Percentiles rank a stretch among this genome's conserved stretches.
phyloP scores from a whole-genome alignment of 2,329 filamentous ascomycete species.

The Botrytis aclada region DNA sequence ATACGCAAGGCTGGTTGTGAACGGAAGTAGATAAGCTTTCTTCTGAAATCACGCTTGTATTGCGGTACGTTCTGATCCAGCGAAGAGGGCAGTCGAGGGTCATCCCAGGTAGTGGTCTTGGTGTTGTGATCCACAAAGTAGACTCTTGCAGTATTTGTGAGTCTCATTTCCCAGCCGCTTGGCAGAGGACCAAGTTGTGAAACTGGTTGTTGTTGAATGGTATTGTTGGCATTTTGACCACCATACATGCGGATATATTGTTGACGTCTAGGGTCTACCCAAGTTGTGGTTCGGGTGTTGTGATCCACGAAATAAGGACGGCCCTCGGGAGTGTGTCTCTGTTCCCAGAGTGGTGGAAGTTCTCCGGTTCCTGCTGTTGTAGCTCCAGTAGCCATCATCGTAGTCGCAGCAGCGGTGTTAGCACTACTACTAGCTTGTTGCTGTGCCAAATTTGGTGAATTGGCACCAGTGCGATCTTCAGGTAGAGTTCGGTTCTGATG shows the following conservation, averaged over 20 bases:
- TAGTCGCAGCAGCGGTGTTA: slow-evolving; percentile 55
- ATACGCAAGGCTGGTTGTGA: slow-evolving; percentile 96
- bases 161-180: slow-evolving; percentile 98
- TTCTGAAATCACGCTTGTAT: slow-evolving; percentile 97
- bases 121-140: slow-evolving; percentile 99
- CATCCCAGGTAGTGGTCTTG: slow-evolving; percentile 99
- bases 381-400: slow-evolving; percentile 92
- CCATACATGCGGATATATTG: slow-evolving; percentile 98
- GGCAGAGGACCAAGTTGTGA: slow-evolving; percentile 93
- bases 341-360: slow-evolving; percentile 93
- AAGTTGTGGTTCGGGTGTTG: slow-evolving; percentile 95
- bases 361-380: slow-evolving; percentile 94
- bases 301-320: slow-evolving; percentile 97
- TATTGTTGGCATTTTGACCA: slow-evolving; percentile 81
- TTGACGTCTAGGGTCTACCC: slow-evolving; percentile 95
- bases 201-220: slow-evolving; percentile 94
- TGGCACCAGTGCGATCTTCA: slow-evolving; percentile 91
- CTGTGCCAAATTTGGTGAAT: slow-evolving; percentile 73
- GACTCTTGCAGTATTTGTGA: slow-evolving; percentile 95
- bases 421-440: slow-evolving; percentile 40
- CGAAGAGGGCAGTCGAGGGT: slow-evolving; percentile 90
- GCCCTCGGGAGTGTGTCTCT: slow-evolving; percentile 91
- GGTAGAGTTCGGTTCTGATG: slow-evolving; percentile 95
- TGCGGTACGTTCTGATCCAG: slow-evolving; percentile 97
- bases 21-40: slow-evolving; percentile 98